A percentile compares a stretch with the other conserved stretches of the same genome.
These are phyloP conservation scores for Aschersonia sp. DNA, from an alignment of 2,329 filamentous ascomycete genomes.

Conservation along the genomic window DNA sequence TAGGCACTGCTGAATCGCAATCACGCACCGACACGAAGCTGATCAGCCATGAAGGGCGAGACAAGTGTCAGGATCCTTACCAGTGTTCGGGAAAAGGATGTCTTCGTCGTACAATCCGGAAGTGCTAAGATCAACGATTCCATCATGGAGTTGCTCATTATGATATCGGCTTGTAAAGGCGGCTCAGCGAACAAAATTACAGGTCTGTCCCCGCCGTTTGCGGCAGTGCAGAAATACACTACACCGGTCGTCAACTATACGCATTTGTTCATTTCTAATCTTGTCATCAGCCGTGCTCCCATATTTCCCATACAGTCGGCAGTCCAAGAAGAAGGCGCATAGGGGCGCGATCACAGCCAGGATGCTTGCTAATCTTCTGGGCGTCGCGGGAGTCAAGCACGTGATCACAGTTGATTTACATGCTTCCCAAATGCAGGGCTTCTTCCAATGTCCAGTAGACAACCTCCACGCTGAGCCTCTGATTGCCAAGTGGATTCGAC, in stretches of 20 bases:
- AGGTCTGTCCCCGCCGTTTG: slow-evolving; percentile 41
- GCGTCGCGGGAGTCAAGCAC: slow-evolving; percentile 90
- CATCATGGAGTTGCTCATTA: slow-evolving; percentile 97
- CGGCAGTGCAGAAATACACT: too few species aligned
- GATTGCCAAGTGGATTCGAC: slow-evolving; percentile 87
- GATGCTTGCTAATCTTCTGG: slow-evolving; percentile 90
- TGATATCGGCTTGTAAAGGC: slow-evolving; percentile 97
- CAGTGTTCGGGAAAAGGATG: slow-evolving; percentile 90
- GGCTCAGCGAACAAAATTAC: slow-evolving; percentile 95
- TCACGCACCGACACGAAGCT: slow-evolving; percentile 2
- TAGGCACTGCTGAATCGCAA: too few species aligned
- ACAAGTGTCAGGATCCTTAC: slow-evolving; percentile 56
- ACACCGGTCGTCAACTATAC: too few species aligned
- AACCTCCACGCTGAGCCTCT: slow-evolving; percentile 93
- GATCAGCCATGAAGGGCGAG: slow-evolving; percentile 36
- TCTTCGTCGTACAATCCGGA: slow-evolving; percentile 96
- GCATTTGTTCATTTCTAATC: neutral
- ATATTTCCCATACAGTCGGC: slow-evolving; percentile 98
- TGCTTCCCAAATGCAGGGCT: slow-evolving; percentile 97
- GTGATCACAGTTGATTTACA: slow-evolving; percentile 96
- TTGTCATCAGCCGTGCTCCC: slow-evolving; percentile 60
- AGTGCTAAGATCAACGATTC: slow-evolving; percentile 95
- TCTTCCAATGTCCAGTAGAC: slow-evolving; percentile 95
- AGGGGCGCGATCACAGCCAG: slow-evolving; percentile 90
- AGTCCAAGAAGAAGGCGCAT: slow-evolving; percentile 98